These are phyloP conservation scores for Fusarium nelsonii DNA, from an alignment of 2,329 filamentous ascomycete genomes.

Conservation along the genomic window DNA sequence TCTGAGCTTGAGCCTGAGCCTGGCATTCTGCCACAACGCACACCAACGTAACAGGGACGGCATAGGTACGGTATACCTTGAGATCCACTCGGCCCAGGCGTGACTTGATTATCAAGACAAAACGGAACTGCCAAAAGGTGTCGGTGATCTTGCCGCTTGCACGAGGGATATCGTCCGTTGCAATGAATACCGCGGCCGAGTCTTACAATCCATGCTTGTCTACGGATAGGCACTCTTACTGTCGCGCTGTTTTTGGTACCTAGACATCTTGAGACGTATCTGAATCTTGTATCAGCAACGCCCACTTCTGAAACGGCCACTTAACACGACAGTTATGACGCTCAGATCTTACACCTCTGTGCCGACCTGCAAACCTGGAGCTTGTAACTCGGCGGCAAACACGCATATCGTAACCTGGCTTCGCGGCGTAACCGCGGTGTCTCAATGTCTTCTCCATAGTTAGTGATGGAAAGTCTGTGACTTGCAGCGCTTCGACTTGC, in stretches of 20 bases:
- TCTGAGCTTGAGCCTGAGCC: neutral
- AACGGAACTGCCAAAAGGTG: neutral
- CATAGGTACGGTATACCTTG: slow-evolving; percentile 25
- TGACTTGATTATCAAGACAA: slow-evolving; percentile 37
- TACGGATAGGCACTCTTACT: neutral
- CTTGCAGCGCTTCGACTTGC: slow-evolving; percentile 35
- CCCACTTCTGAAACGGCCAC: neutral
- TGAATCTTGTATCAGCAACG: slow-evolving; percentile 4
- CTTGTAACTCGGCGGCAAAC: slow-evolving; percentile 19
- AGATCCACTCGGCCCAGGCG: slow-evolving; percentile 38
- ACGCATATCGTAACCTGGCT: slow-evolving; percentile 25
- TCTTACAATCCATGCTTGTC: slow-evolving; percentile 1
- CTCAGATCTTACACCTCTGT: neutral
- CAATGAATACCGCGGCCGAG: slow-evolving; percentile 7
- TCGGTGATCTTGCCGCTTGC: slow-evolving; percentile 45
- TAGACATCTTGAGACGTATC: slow-evolving; percentile 5
- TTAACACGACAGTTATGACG: neutral
- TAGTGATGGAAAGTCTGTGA: slow-evolving; percentile 32
- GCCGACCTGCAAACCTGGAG: neutral
- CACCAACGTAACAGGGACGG: slow-evolving; percentile 8
- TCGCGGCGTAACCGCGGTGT: slow-evolving; percentile 44
- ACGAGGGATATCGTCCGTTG: slow-evolving; percentile 40
- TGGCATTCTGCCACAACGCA: slow-evolving; percentile 29
- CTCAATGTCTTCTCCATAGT: slow-evolving; percentile 32
- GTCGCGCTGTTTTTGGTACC: neutral